Evolutionary conservation across 2,329 filamentous ascomycete genomes (phyloP).

Genomic region (Cladophialophora carrionii): DNA sequence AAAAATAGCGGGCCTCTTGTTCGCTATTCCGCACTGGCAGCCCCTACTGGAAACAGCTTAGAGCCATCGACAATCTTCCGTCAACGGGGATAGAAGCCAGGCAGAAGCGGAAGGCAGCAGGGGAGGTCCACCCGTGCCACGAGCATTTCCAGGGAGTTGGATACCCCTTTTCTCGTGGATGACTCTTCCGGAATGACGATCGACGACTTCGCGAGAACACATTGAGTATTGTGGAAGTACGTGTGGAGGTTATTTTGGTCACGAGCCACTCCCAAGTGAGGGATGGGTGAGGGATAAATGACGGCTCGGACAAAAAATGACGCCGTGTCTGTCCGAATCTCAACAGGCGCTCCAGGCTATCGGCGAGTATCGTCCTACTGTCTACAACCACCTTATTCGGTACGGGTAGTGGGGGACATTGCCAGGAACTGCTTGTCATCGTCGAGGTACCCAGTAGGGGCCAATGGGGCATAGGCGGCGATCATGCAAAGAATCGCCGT

Average conservation of each 20-base stretch:
- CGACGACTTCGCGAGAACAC: neutral
- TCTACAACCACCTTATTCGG: neutral
- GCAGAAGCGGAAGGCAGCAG: constrained; percentile 27
- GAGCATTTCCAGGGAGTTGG: constrained; percentile 24
- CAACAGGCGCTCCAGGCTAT: neutral
- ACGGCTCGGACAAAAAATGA: neutral
- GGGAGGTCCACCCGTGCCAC: constrained; percentile 29
- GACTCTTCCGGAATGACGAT: constrained; percentile 14
- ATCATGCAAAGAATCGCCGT: neutral
- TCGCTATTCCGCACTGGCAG: constrained; percentile 14
- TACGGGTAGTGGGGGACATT: neutral
- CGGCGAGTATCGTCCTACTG: neutral
- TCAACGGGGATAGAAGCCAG: constrained; percentile 20
- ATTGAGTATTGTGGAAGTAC: no score
- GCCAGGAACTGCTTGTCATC: neutral
- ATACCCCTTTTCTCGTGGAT: constrained; percentile 9
- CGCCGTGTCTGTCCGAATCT: constrained; percentile 7
- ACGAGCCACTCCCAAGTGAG: constrained; percentile 13
- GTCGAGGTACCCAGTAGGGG: neutral
- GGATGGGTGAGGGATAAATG: constrained; percentile 10
- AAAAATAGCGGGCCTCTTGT: constrained; percentile 24
- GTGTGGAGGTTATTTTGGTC: neutral
- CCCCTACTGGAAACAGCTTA: constrained; percentile 15
- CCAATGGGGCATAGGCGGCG: neutral
- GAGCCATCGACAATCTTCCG: constrained; percentile 15